A percentile compares a stretch with the other conserved stretches of the same genome.
phyloP scores from a whole-genome alignment of 495 filamentous ascomycete genomes.

The Penicillium antarcticum region DNA sequence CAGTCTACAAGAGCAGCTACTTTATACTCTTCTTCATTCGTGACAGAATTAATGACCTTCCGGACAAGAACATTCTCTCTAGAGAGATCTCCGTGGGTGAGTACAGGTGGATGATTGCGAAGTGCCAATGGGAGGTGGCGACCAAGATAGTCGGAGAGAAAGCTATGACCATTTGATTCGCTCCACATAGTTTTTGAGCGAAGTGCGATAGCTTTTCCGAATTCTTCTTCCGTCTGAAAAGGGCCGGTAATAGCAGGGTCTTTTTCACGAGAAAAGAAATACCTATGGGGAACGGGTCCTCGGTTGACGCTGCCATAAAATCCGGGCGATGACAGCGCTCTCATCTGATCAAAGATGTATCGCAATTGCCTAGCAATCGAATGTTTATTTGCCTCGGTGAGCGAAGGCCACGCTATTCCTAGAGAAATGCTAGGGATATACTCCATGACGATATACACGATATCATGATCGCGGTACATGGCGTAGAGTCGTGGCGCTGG shows the following conservation, averaged over 20 bases:
- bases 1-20: constrained; percentile 45
- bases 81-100: constrained; percentile 32
- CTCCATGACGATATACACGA: constrained; percentile 19
- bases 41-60: constrained; percentile 13
- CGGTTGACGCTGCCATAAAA: constrained; percentile 24
- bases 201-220: constrained; percentile 25
- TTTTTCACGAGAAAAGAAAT: constrained; percentile 26
- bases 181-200: constrained; percentile 22
- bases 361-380: constrained; percentile 17
- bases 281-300: constrained; percentile 27
- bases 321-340: constrained; percentile 24
- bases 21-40: constrained; percentile 12
- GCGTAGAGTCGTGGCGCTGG: constrained; percentile 17
- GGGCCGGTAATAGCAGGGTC: constrained; percentile 26
- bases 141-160: constrained; percentile 29
- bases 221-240: constrained; percentile 30
- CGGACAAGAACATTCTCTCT: constrained; percentile 31
- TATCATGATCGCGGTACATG: constrained; percentile 13
- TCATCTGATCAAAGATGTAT: constrained; percentile 26
- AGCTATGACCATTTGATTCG: constrained; percentile 14
- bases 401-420: constrained; percentile 13
- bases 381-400: constrained; percentile 23
- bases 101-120: constrained; percentile 23
- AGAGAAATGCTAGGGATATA: constrained; percentile 15
- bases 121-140: constrained; percentile 28